Evolutionary conservation across 179 eudicot species (phyloP).

Genomic region (Dionaea muscipula): DNA sequence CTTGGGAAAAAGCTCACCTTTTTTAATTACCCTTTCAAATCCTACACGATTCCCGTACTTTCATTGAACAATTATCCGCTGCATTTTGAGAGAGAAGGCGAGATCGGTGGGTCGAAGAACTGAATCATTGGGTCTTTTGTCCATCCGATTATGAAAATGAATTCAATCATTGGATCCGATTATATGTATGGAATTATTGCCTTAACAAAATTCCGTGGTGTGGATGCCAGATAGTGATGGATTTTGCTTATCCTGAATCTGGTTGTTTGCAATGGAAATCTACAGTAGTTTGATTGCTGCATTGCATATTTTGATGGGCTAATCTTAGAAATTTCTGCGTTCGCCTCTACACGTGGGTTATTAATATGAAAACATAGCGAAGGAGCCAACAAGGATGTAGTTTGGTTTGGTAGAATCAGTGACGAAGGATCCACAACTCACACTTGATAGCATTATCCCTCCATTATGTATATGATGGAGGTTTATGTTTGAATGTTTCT

Average conservation of each 20-base stretch:
- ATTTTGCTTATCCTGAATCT: neutral
- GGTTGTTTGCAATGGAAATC: neutral
- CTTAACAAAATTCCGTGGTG: neutral
- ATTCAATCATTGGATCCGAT: neutral
- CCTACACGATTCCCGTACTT: too few species aligned
- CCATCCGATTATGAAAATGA: neutral
- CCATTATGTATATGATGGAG: too few species aligned
- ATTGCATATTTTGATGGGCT: neutral
- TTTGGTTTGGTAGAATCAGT: too few species aligned
- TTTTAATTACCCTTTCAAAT: too few species aligned
- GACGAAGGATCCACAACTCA: too few species aligned
- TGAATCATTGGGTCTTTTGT: neutral
- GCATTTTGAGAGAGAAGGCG: neutral
- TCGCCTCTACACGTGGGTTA: neutral
- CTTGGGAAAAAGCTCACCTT: too few species aligned
- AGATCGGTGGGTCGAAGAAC: neutral
- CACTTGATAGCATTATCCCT: too few species aligned
- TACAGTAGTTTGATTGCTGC: neutral
- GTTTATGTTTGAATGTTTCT: too few species aligned
- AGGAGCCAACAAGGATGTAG: too few species aligned
- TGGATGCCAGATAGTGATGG: neutral
- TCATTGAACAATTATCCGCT: too few species aligned
- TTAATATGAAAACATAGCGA: neutral
- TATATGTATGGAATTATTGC: neutral
- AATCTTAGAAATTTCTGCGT: neutral